These are phyloP conservation scores for Periconia sp. DNA, from an alignment of 2,329 filamentous ascomycete species.

Conservation along the genomic window DNA sequence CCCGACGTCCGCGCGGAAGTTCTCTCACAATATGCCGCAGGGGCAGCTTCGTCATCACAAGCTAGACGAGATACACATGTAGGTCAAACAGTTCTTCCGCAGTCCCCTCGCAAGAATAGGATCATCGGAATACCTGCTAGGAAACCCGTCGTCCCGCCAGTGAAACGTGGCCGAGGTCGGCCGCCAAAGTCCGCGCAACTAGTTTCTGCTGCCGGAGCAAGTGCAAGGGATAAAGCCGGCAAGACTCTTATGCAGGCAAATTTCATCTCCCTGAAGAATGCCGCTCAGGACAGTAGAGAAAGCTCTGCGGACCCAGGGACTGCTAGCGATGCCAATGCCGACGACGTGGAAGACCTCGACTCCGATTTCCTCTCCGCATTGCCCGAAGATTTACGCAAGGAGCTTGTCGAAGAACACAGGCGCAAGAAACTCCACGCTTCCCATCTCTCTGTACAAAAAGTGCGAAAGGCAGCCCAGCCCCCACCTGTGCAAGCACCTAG, in stretches of 20 bases:
- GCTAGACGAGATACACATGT: slow-evolving; percentile 43
- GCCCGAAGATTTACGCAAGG: slow-evolving; percentile 69
- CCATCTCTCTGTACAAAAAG: slow-evolving; percentile 33
- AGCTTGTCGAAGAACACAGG: slow-evolving; percentile 77
- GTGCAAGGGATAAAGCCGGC: slow-evolving; percentile 38
- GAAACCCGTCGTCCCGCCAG: slow-evolving; percentile 59
- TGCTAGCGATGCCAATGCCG: not conserved
- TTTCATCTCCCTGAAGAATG: slow-evolving; percentile 60
- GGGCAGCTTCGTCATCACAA: slow-evolving; percentile 30
- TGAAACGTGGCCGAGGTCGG: slow-evolving; percentile 70
- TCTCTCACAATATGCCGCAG: slow-evolving; percentile 68
- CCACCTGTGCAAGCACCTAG: slow-evolving; percentile 43
- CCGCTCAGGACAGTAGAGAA: slow-evolving; percentile 23
- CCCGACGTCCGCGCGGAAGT: slow-evolving; percentile 86
- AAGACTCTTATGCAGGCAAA: slow-evolving; percentile 71
- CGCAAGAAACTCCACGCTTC: slow-evolving; percentile 32
- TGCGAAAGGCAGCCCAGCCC: slow-evolving; percentile 14
- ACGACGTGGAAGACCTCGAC: slow-evolving; percentile 30
- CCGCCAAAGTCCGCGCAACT: slow-evolving; percentile 42
- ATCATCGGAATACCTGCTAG: slow-evolving; percentile 56
- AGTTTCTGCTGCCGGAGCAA: slow-evolving; percentile 59
- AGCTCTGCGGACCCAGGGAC: slow-evolving; percentile 12
- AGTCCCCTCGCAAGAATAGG: slow-evolving; percentile 60
- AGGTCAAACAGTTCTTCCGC: slow-evolving; percentile 41
- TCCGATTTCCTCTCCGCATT: slow-evolving; percentile 80